Conservation (phyloP, 805 yeast genomes). For the Lachancea waltii region DNA sequence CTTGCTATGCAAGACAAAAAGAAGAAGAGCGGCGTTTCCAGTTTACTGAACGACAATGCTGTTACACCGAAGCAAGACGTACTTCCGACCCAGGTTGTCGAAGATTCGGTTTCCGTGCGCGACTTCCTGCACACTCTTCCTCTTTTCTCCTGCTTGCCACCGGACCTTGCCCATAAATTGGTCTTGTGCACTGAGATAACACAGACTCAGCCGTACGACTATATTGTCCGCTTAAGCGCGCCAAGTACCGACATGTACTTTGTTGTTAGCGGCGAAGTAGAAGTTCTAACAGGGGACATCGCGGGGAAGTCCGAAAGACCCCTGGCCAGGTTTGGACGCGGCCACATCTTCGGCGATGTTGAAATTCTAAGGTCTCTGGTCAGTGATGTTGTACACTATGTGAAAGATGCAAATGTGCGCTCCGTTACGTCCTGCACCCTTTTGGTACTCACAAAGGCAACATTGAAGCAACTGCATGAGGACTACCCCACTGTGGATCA, state of each 20-base stretch:
- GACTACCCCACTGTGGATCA: too few relatives aligned
- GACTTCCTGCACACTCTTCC: conserved; percentile 54
- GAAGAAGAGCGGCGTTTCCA: conserved; percentile 38
- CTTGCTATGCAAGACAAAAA: conserved; percentile 64
- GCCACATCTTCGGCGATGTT: conserved; percentile 74
- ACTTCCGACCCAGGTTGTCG: conserved; percentile 35
- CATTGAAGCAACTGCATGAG: conserved; percentile 46
- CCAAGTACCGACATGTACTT: conserved; percentile 59
- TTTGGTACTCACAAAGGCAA: conserved; percentile 51
- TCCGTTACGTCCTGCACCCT: conserved; percentile 55
- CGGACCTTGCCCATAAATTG: conserved; percentile 53
- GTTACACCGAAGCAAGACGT: neutral
- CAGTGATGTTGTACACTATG: conserved; percentile 16
- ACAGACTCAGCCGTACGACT: conserved; percentile 49
- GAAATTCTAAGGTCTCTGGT: conserved; percentile 50
- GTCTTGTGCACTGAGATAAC: conserved; percentile 58
- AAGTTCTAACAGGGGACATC: conserved; percentile 37
- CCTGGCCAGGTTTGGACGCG: conserved; percentile 53
- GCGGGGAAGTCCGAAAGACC: conserved; percentile 21
- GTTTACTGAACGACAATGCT: conserved; percentile 12
- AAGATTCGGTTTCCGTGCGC: conserved; percentile 49
- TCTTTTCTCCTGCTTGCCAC: conserved; percentile 51
- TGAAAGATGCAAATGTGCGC: conserved; percentile 59
- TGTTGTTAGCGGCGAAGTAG: conserved; percentile 63
- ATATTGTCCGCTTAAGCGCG: conserved; percentile 54